These are phyloP conservation scores for Tremella yokohamensis DNA, from an alignment of 768 basidiomycete genomes.

Conservation along the genomic window DNA sequence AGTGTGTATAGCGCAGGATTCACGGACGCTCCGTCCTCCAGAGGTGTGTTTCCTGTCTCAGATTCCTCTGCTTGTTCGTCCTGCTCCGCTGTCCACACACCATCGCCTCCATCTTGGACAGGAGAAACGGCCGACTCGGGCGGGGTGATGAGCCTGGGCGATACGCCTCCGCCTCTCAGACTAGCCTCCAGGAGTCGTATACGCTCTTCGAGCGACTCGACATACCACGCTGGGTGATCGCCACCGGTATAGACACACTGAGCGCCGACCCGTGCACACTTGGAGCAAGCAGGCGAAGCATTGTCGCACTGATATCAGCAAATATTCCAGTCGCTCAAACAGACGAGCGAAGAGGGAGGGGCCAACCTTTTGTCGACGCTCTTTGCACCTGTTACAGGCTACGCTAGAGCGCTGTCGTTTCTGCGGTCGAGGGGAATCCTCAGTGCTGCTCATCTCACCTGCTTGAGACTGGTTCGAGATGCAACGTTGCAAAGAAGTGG, in stretches of 20 bases:
- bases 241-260: slow-evolving; percentile 8
- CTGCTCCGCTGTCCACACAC: background rate
- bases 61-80: slow-evolving; percentile 1
- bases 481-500: background rate
- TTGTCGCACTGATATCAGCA: slow-evolving; percentile 11
- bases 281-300: slow-evolving; percentile 4
- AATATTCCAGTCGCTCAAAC: background rate
- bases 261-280: slow-evolving; percentile 4
- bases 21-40: too few relatives aligned
- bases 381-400: slow-evolving; percentile 12
- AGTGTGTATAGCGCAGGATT: too few relatives aligned
- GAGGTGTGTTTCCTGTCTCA: background rate
- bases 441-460: background rate
- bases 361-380: slow-evolving; percentile 12
- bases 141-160: background rate
- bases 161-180: background rate
- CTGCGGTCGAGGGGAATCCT: background rate
- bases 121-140: background rate
- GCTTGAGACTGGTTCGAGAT: background rate
- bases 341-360: too few relatives aligned
- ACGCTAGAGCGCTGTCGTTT: slow-evolving; percentile 8
- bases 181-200: background rate
- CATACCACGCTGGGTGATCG: slow-evolving; percentile 13
- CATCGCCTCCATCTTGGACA: background rate
- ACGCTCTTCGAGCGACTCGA: slow-evolving; percentile 7